phyloP scores from a whole-genome alignment of 192 early-diverging fungal species.

The Linderina pennispora region DNA sequence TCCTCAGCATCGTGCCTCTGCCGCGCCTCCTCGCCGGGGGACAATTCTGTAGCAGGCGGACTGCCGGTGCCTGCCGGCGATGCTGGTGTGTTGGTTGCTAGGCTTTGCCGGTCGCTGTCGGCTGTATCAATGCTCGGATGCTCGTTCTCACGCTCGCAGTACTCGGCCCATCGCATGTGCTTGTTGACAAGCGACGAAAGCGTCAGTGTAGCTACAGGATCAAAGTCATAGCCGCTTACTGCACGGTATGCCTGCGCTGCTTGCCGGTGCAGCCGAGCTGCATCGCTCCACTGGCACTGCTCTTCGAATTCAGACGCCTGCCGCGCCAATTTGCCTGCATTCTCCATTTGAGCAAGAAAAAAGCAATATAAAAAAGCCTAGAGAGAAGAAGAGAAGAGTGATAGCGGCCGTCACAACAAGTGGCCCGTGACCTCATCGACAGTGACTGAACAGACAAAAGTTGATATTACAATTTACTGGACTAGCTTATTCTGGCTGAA shows the following conservation, averaged over 20 bases:
- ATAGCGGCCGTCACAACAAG: too few species aligned
- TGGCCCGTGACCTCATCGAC: too few species aligned
- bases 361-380: too few species aligned
- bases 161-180: constrained; percentile 35
- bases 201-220: constrained; percentile 35
- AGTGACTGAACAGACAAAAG: too few species aligned
- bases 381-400: too few species aligned
- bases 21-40: too few species aligned
- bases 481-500: too few species aligned
- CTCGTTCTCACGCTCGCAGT: constrained; percentile 25
- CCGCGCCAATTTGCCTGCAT: constrained; percentile 22
- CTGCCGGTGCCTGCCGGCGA: background rate
- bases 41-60: background rate
- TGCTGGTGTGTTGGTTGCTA: background rate
- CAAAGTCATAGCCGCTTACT: constrained; percentile 21
- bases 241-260: constrained; percentile 21
- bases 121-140: background rate
- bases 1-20: constrained; percentile 4
- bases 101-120: background rate
- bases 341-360: constrained; percentile 14
- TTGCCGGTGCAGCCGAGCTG: constrained; percentile 12
- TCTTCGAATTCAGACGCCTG: constrained; percentile 22
- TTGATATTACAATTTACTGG: too few species aligned
- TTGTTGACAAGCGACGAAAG: constrained; percentile 30
- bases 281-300: constrained; percentile 15